These are phyloP conservation scores for Lepidium didymum DNA, from an alignment of 345 rosid species.

Conservation along the genomic window DNA sequence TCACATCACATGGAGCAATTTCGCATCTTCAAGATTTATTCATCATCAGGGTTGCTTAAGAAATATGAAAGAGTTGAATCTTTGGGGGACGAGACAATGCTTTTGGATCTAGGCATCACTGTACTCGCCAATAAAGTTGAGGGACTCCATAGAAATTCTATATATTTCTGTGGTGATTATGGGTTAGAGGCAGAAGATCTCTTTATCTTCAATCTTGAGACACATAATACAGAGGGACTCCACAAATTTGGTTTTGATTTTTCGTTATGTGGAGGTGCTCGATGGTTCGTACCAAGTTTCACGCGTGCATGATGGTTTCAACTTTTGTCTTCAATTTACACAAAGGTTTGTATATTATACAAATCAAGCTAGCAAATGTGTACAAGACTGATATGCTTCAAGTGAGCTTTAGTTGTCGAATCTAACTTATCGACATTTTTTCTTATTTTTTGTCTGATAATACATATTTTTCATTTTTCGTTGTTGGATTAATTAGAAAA, in stretches of 20 bases:
- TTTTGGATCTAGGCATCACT: background rate
- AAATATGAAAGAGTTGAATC: background rate
- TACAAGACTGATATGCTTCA: no score
- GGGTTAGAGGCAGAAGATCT: background rate
- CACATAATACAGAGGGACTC: background rate
- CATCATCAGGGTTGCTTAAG: background rate
- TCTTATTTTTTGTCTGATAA: no score
- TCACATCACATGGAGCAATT: background rate
- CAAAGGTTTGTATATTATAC: no score
- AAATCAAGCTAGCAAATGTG: no score
- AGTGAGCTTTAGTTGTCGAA: no score
- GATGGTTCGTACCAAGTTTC: background rate
- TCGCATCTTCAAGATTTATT: background rate
- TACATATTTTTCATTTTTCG: no score
- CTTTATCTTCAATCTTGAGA: background rate
- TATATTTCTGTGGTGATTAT: background rate
- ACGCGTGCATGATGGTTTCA: background rate
- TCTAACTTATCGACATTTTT: no score
- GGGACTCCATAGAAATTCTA: background rate
- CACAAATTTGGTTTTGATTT: background rate
- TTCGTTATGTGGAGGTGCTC: background rate
- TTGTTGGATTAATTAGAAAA: no score
- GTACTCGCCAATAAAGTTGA: background rate
- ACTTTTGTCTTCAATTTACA: no score
- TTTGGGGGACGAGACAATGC: background rate